Conservation (phyloP, 2,329 filamentous ascomycete genomes). For the Colletotrichum tamarilloi region DNA sequence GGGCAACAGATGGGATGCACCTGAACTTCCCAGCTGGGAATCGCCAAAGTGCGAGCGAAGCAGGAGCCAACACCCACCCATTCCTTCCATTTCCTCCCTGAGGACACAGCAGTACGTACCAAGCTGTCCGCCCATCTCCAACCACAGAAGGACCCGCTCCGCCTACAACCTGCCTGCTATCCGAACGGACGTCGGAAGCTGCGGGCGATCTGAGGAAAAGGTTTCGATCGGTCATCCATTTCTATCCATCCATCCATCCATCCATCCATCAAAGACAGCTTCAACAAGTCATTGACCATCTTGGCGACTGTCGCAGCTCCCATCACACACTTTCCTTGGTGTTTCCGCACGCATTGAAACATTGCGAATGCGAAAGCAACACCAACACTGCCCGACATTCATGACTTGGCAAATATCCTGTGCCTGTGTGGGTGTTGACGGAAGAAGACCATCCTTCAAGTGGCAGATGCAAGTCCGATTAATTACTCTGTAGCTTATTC, state of each 20-base stretch:
- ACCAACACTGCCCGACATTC: not conserved
- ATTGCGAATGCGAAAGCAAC: not conserved
- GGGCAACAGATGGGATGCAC: not conserved
- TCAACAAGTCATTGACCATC: not conserved
- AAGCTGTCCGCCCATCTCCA: not conserved
- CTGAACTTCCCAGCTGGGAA: not conserved
- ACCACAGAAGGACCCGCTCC: not conserved
- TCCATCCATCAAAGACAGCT: not conserved
- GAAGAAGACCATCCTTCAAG: too few species aligned
- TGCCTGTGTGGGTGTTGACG: too few species aligned
- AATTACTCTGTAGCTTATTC: too few species aligned
- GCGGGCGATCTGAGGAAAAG: not conserved
- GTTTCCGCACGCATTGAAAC: conserved; percentile 9
- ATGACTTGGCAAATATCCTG: too few species aligned
- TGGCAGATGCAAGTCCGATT: too few species aligned
- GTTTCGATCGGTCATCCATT: not conserved
- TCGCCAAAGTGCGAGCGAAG: not conserved
- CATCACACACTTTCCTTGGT: conserved; percentile 24
- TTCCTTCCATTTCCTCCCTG: too few species aligned
- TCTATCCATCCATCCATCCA: not conserved
- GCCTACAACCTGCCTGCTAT: not conserved
- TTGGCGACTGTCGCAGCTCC: conserved; percentile 11
- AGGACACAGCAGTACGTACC: not conserved
- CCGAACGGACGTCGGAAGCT: not conserved
- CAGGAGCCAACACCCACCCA: not conserved